A percentile compares a stretch with the other conserved stretches of the same genome.
Conservation (phyloP, 768 basidiomycete species). For the Tricholoma matsutake region DNA sequence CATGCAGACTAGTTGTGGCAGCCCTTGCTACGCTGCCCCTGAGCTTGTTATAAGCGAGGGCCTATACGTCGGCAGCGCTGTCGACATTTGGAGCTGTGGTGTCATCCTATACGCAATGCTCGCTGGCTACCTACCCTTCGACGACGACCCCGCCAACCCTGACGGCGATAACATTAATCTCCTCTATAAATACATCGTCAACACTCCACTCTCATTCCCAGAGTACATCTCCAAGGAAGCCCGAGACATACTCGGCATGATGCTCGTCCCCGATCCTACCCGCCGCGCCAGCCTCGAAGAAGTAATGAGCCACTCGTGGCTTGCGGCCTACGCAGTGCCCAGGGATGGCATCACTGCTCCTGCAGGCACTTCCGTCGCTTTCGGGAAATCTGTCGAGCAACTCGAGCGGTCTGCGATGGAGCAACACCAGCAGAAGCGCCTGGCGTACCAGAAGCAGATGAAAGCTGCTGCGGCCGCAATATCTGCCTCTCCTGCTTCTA, state of each 20-base stretch:
- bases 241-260: constrained; percentile 77
- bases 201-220: constrained; percentile 95
- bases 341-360: constrained; percentile 14
- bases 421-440: constrained; percentile 78
- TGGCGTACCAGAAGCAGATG: constrained; percentile 82
- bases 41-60: constrained; percentile 98
- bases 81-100: constrained; percentile 97
- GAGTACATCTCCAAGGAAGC: constrained; percentile 87
- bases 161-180: constrained; percentile 99
- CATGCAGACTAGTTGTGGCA: constrained; percentile 98
- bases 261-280: constrained; percentile 92
- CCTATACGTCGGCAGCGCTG: constrained; percentile 93
- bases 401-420: constrained; percentile 80
- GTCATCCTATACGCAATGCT: constrained; percentile 98
- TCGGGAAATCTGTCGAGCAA: constrained; percentile 71
- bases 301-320: constrained; percentile 91
- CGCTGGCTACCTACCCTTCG: constrained; percentile 97
- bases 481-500: constrained; percentile 10
- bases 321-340: constrained; percentile 55
- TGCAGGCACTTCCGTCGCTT: constrained; percentile 38
- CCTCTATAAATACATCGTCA: constrained; percentile 97
- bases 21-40: constrained; percentile 97
- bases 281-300: constrained; percentile 70
- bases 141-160: constrained; percentile 97
- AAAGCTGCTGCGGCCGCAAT: constrained; percentile 42